These are phyloP conservation scores for Deakozyma indianensis DNA, from an alignment of 805 yeast genomes.

Conservation along the genomic window DNA sequence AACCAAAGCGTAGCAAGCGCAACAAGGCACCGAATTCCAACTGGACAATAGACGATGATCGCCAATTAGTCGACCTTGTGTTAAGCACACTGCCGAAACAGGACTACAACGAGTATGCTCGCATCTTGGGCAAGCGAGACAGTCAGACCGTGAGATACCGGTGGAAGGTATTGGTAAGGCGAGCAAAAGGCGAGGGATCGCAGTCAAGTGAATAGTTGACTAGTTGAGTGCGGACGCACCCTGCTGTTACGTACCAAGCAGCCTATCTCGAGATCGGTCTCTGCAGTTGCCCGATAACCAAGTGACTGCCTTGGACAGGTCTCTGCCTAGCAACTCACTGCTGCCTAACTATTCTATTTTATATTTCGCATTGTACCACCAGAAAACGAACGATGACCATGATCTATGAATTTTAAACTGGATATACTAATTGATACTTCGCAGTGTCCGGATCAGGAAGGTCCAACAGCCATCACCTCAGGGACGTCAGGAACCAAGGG, in stretches of 20 bases:
- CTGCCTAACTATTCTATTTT: too few species aligned
- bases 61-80: slow-evolving; percentile 18
- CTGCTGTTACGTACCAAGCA: too few species aligned
- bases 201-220: neutral
- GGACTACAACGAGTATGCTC: slow-evolving; percentile 20
- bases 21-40: slow-evolving; percentile 20
- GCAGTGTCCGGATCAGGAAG: too few species aligned
- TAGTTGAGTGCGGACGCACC: too few species aligned
- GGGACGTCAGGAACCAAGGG: too few species aligned
- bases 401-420: too few species aligned
- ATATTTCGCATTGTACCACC: neutral
- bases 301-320: too few species aligned
- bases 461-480: too few species aligned
- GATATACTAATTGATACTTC: too few species aligned
- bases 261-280: too few species aligned
- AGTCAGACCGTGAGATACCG: slow-evolving; percentile 22
- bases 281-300: too few species aligned
- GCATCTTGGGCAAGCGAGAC: slow-evolving; percentile 20
- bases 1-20: slow-evolving; percentile 8
- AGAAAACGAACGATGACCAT: neutral
- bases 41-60: slow-evolving; percentile 22
- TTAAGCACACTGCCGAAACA: slow-evolving; percentile 20
- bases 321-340: too few species aligned
- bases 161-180: slow-evolving; percentile 21
- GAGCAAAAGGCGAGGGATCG: slow-evolving; percentile 17